Conservation (phyloP, 345 rosid genomes). For the Ceriops zippeliana region DNA sequence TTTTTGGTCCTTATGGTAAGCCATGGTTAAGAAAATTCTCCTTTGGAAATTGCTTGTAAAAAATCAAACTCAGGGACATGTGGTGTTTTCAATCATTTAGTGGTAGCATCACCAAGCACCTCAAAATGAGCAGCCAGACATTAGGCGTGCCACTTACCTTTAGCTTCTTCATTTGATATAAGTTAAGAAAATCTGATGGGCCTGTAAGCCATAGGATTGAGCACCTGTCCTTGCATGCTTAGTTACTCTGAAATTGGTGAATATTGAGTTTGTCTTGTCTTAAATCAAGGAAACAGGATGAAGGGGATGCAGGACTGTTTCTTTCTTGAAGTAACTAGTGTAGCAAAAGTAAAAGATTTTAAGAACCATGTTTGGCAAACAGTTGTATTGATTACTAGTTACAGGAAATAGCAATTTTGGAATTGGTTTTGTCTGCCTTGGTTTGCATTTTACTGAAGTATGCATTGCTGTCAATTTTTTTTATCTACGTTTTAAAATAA, state of each 20-base stretch:
- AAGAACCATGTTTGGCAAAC: background rate
- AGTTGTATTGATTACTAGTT: background rate
- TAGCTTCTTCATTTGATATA: background rate
- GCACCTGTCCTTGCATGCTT: background rate
- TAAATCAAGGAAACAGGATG: background rate
- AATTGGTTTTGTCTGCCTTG: background rate
- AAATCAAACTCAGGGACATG: background rate
- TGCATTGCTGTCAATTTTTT: background rate
- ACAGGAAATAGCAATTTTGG: background rate
- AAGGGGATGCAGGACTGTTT: background rate
- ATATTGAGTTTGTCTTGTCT: background rate
- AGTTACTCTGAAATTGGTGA: background rate
- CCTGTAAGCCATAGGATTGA: too few relatives aligned
- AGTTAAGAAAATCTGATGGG: background rate
- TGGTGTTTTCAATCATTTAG: background rate
- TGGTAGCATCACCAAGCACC: background rate
- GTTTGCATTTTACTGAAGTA: background rate
- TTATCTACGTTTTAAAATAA: background rate
- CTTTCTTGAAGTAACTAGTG: background rate
- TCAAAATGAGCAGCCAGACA: background rate
- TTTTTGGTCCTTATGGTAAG: too few relatives aligned
- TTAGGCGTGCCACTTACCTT: background rate
- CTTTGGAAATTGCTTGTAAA: background rate
- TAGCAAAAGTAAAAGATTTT: background rate
- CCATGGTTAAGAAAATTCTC: too few relatives aligned